Conservation (phyloP, 2,329 filamentous ascomycete species). For the Pestalotiopsis sp. region DNA sequence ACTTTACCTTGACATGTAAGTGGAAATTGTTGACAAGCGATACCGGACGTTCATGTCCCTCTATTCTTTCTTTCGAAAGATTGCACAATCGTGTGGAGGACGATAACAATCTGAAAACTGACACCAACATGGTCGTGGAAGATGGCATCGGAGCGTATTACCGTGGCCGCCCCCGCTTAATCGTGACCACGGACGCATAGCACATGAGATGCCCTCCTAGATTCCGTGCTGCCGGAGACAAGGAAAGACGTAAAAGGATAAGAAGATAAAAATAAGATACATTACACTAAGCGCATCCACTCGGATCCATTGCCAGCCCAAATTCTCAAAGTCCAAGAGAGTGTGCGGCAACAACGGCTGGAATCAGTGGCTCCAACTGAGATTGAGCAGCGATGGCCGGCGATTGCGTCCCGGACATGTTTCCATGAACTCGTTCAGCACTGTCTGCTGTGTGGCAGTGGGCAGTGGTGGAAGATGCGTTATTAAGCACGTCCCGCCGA, state of each 20-base stretch:
- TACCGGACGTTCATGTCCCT: too few species aligned
- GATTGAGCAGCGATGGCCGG: not conserved
- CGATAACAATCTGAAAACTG: too few species aligned
- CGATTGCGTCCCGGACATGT: not conserved
- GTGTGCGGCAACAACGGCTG: not conserved
- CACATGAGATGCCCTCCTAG: not conserved
- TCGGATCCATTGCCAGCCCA: not conserved
- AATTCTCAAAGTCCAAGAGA: not conserved
- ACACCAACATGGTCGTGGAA: too few species aligned
- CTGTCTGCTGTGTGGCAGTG: not conserved
- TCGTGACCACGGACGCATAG: too few species aligned
- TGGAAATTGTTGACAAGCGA: too few species aligned
- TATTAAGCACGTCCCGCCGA: constrained; percentile 3
- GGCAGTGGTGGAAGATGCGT: not conserved
- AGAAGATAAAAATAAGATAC: not conserved
- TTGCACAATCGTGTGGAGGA: too few species aligned
- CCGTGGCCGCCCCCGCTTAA: too few species aligned
- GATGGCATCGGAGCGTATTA: too few species aligned
- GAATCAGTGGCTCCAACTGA: not conserved
- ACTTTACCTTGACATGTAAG: not conserved
- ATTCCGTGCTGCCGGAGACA: not conserved
- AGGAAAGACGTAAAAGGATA: not conserved
- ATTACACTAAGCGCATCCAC: not conserved
- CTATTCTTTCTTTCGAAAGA: too few species aligned
- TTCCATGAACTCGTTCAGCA: not conserved